Evolutionary conservation across 2,329 filamentous ascomycete species (phyloP), one percentile per base, ranked within the genome.

Genomic region (Venturia oleaginea): DNA sequence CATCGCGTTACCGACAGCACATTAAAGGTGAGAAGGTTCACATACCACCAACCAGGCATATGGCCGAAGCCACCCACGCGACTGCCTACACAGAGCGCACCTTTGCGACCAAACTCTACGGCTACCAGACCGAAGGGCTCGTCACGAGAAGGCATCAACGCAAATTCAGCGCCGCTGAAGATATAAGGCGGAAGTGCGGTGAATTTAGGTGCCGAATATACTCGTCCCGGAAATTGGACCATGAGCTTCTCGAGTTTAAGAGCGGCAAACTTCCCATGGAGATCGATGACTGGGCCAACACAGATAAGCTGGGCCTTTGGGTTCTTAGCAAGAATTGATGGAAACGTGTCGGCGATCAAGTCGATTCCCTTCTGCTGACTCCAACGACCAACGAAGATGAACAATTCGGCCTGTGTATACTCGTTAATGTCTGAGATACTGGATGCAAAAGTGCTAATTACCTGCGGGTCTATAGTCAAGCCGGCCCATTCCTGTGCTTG

Each of bases 301-400:
- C 81, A 84, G 59, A 88, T 84, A 8, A 88, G 76, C 69, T 88
- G 86, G 0, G 82, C 81, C 66, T 84, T 81, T 2, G 81, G 78
- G 66, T 85, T 78, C 65, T 83, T 78, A 69, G 88, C 85, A 4
- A 88, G 77, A 37, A 88, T 78, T 37, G 80, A 79, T 24, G 86
- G 84, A 73, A 88, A 85, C 48, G 87, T 84, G 69, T 88, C 86
- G 24, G 86, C 86, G 68, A 88, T 88, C 61, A 88, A 75, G 70
- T 89, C 86, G 61, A 88, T 80, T 62, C 86, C 86, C 72, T 89
- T 89, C 70, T 89, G 86, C 79, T 86, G 83, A 13, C 83, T 86
- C 86, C 86, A 89, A 66, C 86, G 82, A 65, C 86, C 86, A 55
- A 88, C 86, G 68, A 89, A 89, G 13, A 88, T 85, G 67, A 88